Conservation (phyloP, 495 filamentous ascomycete genomes). For the Penicillium taxi region DNA sequence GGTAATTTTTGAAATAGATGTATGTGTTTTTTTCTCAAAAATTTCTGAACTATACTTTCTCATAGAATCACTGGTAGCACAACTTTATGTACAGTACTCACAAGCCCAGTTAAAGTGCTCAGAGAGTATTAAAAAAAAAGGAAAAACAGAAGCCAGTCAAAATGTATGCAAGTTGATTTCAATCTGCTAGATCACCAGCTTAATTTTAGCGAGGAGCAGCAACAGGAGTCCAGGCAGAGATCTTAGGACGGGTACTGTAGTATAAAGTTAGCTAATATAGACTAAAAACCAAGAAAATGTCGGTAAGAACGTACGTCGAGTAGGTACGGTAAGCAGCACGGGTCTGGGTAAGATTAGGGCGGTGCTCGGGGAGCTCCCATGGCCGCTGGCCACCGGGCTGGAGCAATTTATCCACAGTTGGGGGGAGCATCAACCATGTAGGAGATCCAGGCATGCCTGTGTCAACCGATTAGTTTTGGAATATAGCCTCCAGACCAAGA, state of each 20-base stretch:
- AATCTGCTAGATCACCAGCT: slow-evolving; percentile 12
- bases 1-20: slow-evolving; percentile 12
- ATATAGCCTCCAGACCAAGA: neutral
- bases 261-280: slow-evolving; percentile 2
- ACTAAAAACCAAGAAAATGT: neutral
- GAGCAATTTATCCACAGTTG: slow-evolving; percentile 60
- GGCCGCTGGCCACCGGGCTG: slow-evolving; percentile 51
- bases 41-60: slow-evolving; percentile 13
- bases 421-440: slow-evolving; percentile 89
- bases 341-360: slow-evolving; percentile 62
- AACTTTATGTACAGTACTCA: slow-evolving; percentile 39
- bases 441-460: slow-evolving; percentile 92
- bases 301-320: slow-evolving; percentile 62
- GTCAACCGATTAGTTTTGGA: slow-evolving; percentile 2
- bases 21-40: slow-evolving; percentile 5
- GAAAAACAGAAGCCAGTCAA: slow-evolving; percentile 8
- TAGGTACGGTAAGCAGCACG: slow-evolving; percentile 85
- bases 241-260: slow-evolving; percentile 34
- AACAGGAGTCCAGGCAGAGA: slow-evolving; percentile 38
- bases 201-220: slow-evolving; percentile 37
- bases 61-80: slow-evolving; percentile 23
- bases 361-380: slow-evolving; percentile 72
- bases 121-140: slow-evolving; percentile 11
- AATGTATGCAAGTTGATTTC: slow-evolving; percentile 12
- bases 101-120: slow-evolving; percentile 3